Base-by-base conservation (phyloP, 129 eudicot genomes). In the Lactuca saligna region DNA sequence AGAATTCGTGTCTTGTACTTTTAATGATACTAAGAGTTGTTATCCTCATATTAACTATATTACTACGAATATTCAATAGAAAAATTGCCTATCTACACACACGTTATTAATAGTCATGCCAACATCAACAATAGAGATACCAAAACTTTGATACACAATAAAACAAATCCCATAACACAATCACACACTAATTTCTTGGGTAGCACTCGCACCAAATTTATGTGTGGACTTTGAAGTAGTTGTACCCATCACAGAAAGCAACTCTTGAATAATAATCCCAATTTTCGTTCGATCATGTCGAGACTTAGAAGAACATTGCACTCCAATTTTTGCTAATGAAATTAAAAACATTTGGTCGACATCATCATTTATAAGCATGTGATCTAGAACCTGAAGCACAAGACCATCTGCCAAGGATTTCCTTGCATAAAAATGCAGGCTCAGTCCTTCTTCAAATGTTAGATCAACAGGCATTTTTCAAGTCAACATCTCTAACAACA, bases 401-500 rank as follows among this genome's bases (percentile, higher is more conserved):
- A 1, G 33, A 50, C 54, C 62, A 54, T 63, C 60, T 3, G 11
- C 57, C 57, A 79, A 61, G 8, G 83, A 75, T 39, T 4, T 39
- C 66, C 49, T 25, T 15, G 63, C 78, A 39, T 17, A 77, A 29
- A n/a, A 42, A 54, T 70, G 81, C 32, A 77, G 71, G 25, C 68
- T 64, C 1, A 77, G 33, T 10, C 76, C 67, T 3, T 63, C 77
- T 29, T 38, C 34, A n/a, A 75, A 75, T 61, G 66, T 66, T n/a
- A 39, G 68, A 59, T 78, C 74, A 38, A 70, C 56, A 10, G 78
- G 82, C 39, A n/a, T 65, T 72, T 66, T 79, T 13, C 82, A 48
- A 7, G 55, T 79, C 58, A 81, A 50, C 57, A 72, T 48, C 75
- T 81, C 85, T 41, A 81, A 56, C 20, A 81, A 29, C 3, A 77